These are phyloP conservation scores for Parafenestella ontariensis DNA, from an alignment of 2,329 filamentous ascomycete species.

Conservation along the genomic window DNA sequence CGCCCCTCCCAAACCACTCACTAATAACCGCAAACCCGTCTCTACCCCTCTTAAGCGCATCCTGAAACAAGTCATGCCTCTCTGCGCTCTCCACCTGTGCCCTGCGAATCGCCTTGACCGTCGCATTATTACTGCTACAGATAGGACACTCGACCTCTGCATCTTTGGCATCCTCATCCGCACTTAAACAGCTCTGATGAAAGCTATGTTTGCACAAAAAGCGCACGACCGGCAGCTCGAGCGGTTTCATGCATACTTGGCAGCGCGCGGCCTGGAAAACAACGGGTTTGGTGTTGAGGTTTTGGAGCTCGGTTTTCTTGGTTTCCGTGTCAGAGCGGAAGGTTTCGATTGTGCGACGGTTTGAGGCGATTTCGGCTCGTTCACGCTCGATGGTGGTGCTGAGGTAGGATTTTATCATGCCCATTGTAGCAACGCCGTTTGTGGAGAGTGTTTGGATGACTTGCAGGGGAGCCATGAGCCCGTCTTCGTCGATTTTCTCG, in stretches of 20 bases:
- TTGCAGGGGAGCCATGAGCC: slow-evolving; percentile 93
- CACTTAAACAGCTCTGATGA: slow-evolving; percentile 86
- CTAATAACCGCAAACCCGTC: slow-evolving; percentile 91
- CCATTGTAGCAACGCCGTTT: slow-evolving; percentile 91
- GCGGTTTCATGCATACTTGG: slow-evolving; percentile 75
- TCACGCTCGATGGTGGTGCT: slow-evolving; percentile 88
- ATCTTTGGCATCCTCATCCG: slow-evolving; percentile 65
- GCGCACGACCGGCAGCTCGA: slow-evolving; percentile 91
- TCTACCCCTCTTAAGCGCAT: slow-evolving; percentile 76
- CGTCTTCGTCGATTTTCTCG: slow-evolving; percentile 85
- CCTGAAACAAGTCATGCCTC: slow-evolving; percentile 87
- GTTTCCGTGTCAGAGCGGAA: slow-evolving; percentile 84
- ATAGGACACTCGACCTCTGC: slow-evolving; percentile 81
- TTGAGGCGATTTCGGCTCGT: slow-evolving; percentile 82
- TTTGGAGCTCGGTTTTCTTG: slow-evolving; percentile 78
- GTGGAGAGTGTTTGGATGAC: slow-evolving; percentile 89
- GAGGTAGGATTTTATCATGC: slow-evolving; percentile 93
- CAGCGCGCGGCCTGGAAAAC: slow-evolving; percentile 93
- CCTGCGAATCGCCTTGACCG: slow-evolving; percentile 83
- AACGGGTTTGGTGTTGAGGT: slow-evolving; percentile 78
- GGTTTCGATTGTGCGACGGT: slow-evolving; percentile 80
- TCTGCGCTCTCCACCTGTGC: slow-evolving; percentile 87
- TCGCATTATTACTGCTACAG: slow-evolving; percentile 83
- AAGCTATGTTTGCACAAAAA: slow-evolving; percentile 98
- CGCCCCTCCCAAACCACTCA: slow-evolving; percentile 92